Base-by-base conservation (phyloP, 2,329 filamentous ascomycete genomes). In the Cladosporium cucumerinum region DNA sequence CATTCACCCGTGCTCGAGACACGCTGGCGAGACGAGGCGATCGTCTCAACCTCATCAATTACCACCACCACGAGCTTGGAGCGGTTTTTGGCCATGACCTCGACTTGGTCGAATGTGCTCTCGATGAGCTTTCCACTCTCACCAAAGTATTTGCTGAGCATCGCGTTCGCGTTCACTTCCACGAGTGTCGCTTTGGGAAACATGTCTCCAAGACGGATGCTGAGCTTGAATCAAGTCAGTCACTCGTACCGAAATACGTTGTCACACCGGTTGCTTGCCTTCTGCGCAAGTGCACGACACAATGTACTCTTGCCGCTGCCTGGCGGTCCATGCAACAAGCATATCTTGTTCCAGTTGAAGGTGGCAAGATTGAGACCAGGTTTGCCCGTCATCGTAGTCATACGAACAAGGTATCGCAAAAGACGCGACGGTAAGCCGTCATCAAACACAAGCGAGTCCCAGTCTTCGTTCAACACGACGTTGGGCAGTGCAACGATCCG, bases 41-140 rank as follows among this genome's bases (percentile, higher is more conserved):
- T 71, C 2, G 78, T 82, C 66, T 84, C 82, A 18, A 84, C 77
- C 65, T 84, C 82, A 64, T 84, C 82, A 43, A 84, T 79, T 21
- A 84, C 72, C 0, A 84, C 77, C 57, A 78, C 79, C 18, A 81
- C 70, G 3, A 84, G 74, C 0, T 74, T 78, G 36, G 72, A 73
- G 1, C 76, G 73, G 36, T 83, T 80, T 32, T 78, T 72, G 5
- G 77, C 76, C 61, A 76, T 69, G 2, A 36, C 32, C 30, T 68
- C 58, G 14, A 84, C 76, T 10, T 72, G 73, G 3, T 78, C 77
- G 66, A 84, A 83, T 2, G 82, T 75, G 7, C 74, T 69, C 14
- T 74, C 74, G 0, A 83, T 76, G 10, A 79, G 75, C 59, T 79
- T 78, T 3, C 79, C 77, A 65, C 78, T 81, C 64, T 81, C 80